Percentiles rank a stretch among this genome's conserved stretches.
Conservation (phyloP, 2,329 filamentous ascomycete species). For the Rhexocercosporidium sp. region DNA sequence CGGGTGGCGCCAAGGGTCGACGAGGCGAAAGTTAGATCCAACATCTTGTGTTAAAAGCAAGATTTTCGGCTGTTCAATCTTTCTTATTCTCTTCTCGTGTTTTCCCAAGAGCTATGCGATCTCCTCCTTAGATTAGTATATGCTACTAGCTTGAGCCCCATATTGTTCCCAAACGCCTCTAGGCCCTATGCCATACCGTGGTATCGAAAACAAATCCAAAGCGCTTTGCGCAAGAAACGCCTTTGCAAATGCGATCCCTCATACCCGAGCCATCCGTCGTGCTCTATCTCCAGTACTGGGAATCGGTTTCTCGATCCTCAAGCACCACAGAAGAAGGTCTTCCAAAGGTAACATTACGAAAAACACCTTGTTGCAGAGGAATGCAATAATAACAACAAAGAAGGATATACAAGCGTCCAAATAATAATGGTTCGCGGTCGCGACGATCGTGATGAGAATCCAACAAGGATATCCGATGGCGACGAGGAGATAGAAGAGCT, state of each 20-base stretch:
- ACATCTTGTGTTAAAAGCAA: background rate
- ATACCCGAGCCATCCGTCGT: conserved; percentile 18
- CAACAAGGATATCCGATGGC: conserved; percentile 52
- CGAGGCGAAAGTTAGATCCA: conserved; percentile 9
- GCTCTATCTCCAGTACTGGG: conserved; percentile 52
- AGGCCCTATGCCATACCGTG: conserved; percentile 10
- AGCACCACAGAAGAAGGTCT: conserved; percentile 51
- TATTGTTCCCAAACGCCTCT: background rate
- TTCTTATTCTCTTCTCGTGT: background rate
- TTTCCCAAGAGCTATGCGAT: background rate
- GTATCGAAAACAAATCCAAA: conserved; percentile 23
- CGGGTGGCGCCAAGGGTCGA: background rate
- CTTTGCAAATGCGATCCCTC: conserved; percentile 12
- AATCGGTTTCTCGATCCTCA: conserved; percentile 55
- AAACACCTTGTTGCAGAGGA: conserved; percentile 54
- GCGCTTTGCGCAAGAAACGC: conserved; percentile 10
- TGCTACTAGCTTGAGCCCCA: too few relatives aligned
- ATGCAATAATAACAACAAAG: conserved; percentile 52
- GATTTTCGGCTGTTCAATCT: background rate
- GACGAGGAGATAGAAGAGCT: conserved; percentile 48
- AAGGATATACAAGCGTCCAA: conserved; percentile 55
- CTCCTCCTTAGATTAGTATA: background rate
- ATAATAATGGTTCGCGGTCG: conserved; percentile 61
- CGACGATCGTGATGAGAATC: conserved; percentile 56
- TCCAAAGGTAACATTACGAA: conserved; percentile 55